Base-by-base conservation (phyloP, 257 asterid species). In the Salvia rosmarinus region DNA sequence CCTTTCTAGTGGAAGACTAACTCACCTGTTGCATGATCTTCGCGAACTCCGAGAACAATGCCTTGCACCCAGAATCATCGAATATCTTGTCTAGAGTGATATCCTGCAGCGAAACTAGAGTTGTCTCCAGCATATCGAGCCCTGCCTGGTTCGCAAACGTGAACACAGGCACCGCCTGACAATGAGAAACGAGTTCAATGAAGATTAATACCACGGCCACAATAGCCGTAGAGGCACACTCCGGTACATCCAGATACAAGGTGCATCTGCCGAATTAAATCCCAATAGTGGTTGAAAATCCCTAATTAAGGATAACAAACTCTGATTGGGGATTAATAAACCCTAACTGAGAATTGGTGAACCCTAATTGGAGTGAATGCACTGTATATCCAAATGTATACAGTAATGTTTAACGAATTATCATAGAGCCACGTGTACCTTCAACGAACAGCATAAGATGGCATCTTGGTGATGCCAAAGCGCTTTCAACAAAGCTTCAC, bases 381-480 rank as follows among this genome's bases (percentile, higher is more conserved):
- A 25, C 3, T 3, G 30, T 25, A 3, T 3, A 25, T 25, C 30
- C 30, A 25, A 25, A 25, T 25, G 30, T 25, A 25, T 1, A 37
- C 43, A 37, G 2, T 10, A 37, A 37, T 37, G 43, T 37, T 37
- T 37, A 37, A 37, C 9, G 11, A 37, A 1, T 35, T 35, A 37
- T 50, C 13, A 28, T 4, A 37, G 49, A 42, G 55, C 44, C 6
- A n/a, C 4, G 9, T 2, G 37, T 78, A 95, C 99, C 98, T 91
- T 89, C 79, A 92, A 65, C 0, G 99, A 92, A 90, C 99, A 95
- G 82, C 99, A 95, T 51, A 95, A 77, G 25, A 95, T 83, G 64
- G 99, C 96, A 59, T 95, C 99, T 57, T 87, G 96, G 73, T 95
- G 98, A 30, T 87, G 96, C 99, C 99, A 95, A 46, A 95, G 97